A percentile compares a stretch with the other conserved stretches of the same genome.
These are phyloP conservation scores for Saksenaea oblongispora DNA, from an alignment of 371 early-diverging fungal genomes.

Conservation along the genomic window DNA sequence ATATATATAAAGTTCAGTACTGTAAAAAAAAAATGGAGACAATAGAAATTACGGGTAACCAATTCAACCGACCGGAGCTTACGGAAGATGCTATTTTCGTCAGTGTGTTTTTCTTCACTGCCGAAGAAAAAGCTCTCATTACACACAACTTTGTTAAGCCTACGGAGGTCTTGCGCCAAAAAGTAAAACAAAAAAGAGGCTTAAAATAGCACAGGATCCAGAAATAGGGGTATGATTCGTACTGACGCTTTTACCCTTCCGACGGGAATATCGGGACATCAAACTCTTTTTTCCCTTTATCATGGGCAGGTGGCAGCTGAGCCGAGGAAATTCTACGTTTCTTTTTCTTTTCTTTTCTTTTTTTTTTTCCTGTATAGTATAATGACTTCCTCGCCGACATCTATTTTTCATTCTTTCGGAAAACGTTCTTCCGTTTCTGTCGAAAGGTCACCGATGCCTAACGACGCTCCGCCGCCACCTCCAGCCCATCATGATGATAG, in stretches of 20 bases:
- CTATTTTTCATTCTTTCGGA: conserved; percentile 1
- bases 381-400: neutral
- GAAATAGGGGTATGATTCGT: conserved; percentile 1
- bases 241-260: neutral
- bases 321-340: neutral
- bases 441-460: neutral
- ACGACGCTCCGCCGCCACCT: neutral
- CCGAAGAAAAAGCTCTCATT: neutral
- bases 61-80: neutral
- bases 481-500: conserved; percentile 1
- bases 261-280: conserved; percentile 1
- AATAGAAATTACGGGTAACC: neutral
- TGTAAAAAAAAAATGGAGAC: neutral
- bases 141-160: too few species aligned
- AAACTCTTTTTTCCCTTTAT: neutral
- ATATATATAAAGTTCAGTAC: neutral
- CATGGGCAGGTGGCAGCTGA: conserved; percentile 4
- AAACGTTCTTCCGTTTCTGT: neutral
- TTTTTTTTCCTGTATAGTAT: neutral
- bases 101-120: neutral
- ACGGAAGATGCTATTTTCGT: neutral
- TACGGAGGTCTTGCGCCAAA: neutral
- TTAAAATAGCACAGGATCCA: neutral
- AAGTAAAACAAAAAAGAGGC: neutral
- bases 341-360: neutral